Evolutionary conservation across 2,329 filamentous ascomycete species (phyloP).

Genomic region (Botrytis paeoniae): DNA sequence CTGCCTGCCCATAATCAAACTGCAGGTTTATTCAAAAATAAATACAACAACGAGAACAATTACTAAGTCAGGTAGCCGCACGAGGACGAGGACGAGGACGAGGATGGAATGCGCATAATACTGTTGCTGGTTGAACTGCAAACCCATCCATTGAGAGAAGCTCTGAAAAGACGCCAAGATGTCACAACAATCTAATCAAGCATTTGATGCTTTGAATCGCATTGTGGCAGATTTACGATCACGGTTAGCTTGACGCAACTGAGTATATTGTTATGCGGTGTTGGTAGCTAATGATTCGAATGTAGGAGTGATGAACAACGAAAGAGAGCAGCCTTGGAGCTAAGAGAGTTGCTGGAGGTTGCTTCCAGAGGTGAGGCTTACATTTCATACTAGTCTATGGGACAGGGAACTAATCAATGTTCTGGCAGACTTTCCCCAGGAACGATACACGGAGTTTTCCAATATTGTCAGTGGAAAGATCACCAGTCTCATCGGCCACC

Average conservation of each 20-base stretch:
- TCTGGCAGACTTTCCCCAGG: conserved; percentile 67
- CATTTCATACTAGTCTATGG: not conserved
- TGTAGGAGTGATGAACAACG: conserved; percentile 37
- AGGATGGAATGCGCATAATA: conserved; percentile 30
- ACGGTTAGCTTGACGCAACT: conserved; percentile 31
- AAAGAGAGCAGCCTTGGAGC: conserved; percentile 37
- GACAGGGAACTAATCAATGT: not conserved
- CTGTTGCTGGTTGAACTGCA: conserved; percentile 24
- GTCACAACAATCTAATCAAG: conserved; percentile 36
- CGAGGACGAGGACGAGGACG: conserved; percentile 25
- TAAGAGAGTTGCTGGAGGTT: conserved; percentile 37
- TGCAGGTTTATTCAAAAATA: not conserved
- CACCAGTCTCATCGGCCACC: conserved; percentile 74
- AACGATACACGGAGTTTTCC: conserved; percentile 73
- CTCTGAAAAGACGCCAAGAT: conserved; percentile 33
- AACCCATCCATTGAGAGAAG: conserved; percentile 8
- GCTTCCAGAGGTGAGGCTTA: conserved; percentile 36
- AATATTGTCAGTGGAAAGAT: conserved; percentile 64
- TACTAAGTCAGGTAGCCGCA: conserved; percentile 21
- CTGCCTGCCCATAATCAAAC: not conserved
- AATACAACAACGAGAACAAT: conserved; percentile 10
- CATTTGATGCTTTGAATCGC: conserved; percentile 35
- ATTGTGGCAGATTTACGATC: conserved; percentile 36
- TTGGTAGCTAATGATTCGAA: conserved; percentile 2
- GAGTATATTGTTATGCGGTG: not conserved